A percentile compares a stretch with the other conserved stretches of the same genome.
Conservation (phyloP, 2,329 filamentous ascomycete species). For the Aspergillus sclerotialis region DNA sequence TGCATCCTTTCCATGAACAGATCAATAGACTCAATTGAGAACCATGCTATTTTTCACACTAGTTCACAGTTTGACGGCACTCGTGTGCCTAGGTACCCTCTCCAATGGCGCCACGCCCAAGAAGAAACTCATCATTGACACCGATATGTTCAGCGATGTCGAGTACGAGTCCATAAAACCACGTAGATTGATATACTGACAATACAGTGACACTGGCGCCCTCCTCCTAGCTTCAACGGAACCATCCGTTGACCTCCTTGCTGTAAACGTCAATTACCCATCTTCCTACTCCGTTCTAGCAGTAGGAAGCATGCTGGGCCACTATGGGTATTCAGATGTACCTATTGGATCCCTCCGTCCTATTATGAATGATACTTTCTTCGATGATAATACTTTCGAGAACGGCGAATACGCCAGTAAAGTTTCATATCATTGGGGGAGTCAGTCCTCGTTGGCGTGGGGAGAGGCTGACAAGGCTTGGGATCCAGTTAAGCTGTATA, state of each 20-base stretch:
- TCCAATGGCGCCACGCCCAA: too few species aligned
- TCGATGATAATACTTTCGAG: conserved; percentile 1
- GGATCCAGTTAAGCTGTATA: conserved; percentile 4
- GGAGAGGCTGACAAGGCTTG: conserved; percentile 1
- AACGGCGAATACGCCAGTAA: conserved; percentile 4
- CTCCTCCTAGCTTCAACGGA: too few species aligned
- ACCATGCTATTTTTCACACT: too few species aligned
- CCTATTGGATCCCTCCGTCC: conserved; percentile 2
- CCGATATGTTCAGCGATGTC: too few species aligned
- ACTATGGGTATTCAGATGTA: neutral
- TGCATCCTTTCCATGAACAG: too few species aligned
- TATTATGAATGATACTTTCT: conserved; percentile 2
- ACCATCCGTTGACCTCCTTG: conserved; percentile 3
- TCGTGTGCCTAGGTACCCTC: too few species aligned
- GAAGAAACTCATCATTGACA: too few species aligned
- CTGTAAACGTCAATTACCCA: conserved; percentile 6
- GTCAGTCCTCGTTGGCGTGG: conserved; percentile 1
- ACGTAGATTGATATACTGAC: too few species aligned
- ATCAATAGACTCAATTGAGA: too few species aligned
- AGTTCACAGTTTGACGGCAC: too few species aligned
- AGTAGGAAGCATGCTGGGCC: conserved; percentile 3
- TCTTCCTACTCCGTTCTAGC: conserved; percentile 3
- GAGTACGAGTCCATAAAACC: too few species aligned
- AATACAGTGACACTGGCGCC: too few species aligned
- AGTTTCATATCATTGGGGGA: conserved; percentile 3